These are phyloP conservation scores for Chrysanthemum makinoi DNA, from an alignment of 129 eudicot genomes.

Conservation along the genomic window DNA sequence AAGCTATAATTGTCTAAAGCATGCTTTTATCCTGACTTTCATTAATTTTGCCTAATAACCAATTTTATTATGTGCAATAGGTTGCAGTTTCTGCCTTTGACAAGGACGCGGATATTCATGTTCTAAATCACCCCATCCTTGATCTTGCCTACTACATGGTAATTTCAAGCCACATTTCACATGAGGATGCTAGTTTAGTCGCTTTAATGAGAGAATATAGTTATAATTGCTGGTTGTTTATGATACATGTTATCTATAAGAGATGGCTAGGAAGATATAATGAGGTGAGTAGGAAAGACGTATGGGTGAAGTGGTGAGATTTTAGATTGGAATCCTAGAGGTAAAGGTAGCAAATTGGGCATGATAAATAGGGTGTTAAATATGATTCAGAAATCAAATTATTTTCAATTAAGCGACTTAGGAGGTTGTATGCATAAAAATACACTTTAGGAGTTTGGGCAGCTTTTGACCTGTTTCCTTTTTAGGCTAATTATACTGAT, in stretches of 20 bases:
- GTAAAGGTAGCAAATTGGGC: background rate
- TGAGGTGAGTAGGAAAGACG: too few species aligned
- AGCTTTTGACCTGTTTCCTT: background rate
- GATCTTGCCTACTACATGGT: constrained; percentile 72
- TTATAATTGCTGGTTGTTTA: background rate
- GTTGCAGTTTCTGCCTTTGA: constrained; percentile 61
- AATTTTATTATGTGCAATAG: constrained; percentile 30
- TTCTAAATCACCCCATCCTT: constrained; percentile 66
- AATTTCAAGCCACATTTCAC: constrained; percentile 15
- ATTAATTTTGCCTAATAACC: constrained; percentile 3
- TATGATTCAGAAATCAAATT: background rate
- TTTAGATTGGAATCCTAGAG: background rate
- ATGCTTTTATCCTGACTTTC: background rate
- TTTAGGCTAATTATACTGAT: background rate
- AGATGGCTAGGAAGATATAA: background rate
- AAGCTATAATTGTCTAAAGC: constrained; percentile 25
- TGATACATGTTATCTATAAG: background rate
- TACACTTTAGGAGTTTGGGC: background rate
- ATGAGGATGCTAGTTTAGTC: background rate
- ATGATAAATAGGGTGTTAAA: too few species aligned
- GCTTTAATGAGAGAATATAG: background rate
- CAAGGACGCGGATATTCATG: constrained; percentile 65
- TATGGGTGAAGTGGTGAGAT: too few species aligned
- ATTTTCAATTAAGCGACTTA: too few species aligned
- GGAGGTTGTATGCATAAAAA: background rate